Evolutionary conservation across 1,284 basidiomycete genomes (phyloP), one percentile per base, ranked within the genome.

Genomic region (Malassezia sympodialis): DNA sequence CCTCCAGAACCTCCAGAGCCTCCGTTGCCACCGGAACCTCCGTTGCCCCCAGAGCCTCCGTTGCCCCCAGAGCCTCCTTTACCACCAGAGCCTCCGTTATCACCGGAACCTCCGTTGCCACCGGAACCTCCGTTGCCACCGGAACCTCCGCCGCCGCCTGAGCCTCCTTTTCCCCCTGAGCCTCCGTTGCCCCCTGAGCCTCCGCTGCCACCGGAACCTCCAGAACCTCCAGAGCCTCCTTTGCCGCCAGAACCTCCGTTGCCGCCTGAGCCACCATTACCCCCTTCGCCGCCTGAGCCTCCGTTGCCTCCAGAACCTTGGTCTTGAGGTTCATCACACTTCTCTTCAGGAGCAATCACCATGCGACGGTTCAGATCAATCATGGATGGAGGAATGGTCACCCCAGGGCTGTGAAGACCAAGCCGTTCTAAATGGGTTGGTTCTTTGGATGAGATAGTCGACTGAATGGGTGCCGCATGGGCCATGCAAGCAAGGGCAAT

Each of bases 401-500:
- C 14, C 14, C 19, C 43, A 45, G 28, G 28, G 3, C 8, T 31
- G 19, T n/a, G 19, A 21, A 45, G 8, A 32, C 1, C 26, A 23
- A 23, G 37, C 15, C 37, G 37, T n/a, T 39, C 17, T 11, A 39
- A 39, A 8, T 10, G 17, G 10, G 4, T 19, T 15, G 21, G 19
- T n/a, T 39, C 37, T 7, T 39, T 39, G 2, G 19, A 10, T 3
- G 12, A 28, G 12, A 19, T 12, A 27, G 28, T 34, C 2, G 40
- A 30, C 3, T 42, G 39, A 8, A 35, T 40, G 24, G 30, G 17
- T 17, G 41, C 42, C 2, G 23, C 30, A 23, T 28, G 15, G 7
- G n/a, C 41, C 14, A 51, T 15, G 48, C 49, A 44, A 2, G 53
- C 53, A 6, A 56, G 12, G 28, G 34, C 30, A 19, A 56, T 50